Percentiles rank a stretch among this genome's conserved stretches.
Conservation (phyloP, 495 filamentous ascomycete genomes). For the Cercophora newfieldiana region DNA sequence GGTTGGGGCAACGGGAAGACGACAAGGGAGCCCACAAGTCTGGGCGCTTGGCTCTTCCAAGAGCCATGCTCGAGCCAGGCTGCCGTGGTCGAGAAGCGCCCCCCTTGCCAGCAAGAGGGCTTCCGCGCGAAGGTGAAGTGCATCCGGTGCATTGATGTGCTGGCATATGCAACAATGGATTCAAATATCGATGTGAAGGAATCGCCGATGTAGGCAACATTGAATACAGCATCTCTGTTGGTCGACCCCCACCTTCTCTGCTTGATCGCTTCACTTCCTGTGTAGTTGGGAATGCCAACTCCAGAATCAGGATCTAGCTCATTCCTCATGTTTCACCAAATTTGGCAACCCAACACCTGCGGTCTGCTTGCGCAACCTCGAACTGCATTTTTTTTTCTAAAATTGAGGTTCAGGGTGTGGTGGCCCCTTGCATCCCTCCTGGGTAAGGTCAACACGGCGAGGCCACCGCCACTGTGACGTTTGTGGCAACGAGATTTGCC, state of each 20-base stretch:
- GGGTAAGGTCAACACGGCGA: not conserved
- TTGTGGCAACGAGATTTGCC: not conserved
- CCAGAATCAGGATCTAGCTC: not conserved
- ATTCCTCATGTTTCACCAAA: not conserved
- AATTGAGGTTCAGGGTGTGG: not conserved
- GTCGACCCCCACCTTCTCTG: conserved; percentile 5
- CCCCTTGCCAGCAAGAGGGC: not conserved
- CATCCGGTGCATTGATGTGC: conserved; percentile 25
- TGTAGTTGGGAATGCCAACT: not conserved
- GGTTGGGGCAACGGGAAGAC: not conserved
- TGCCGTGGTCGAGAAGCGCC: not conserved
- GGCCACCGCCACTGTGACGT: not conserved
- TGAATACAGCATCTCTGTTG: not conserved
- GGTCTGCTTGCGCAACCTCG: not conserved
- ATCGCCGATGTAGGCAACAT: not conserved
- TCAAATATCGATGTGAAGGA: conserved; percentile 1
- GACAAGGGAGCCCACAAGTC: not conserved
- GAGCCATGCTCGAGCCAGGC: not conserved
- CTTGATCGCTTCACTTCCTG: not conserved
- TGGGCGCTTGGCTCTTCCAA: not conserved
- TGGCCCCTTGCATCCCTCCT: not conserved
- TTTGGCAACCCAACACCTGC: not conserved
- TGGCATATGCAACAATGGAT: conserved; percentile 10
- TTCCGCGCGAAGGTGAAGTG: conserved; percentile 17
- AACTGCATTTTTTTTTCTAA: not conserved